Percentiles rank a stretch among this genome's conserved stretches.
Evolutionary conservation across 1,284 basidiomycete genomes (phyloP).

Genomic region (Phlebopus sp.): DNA sequence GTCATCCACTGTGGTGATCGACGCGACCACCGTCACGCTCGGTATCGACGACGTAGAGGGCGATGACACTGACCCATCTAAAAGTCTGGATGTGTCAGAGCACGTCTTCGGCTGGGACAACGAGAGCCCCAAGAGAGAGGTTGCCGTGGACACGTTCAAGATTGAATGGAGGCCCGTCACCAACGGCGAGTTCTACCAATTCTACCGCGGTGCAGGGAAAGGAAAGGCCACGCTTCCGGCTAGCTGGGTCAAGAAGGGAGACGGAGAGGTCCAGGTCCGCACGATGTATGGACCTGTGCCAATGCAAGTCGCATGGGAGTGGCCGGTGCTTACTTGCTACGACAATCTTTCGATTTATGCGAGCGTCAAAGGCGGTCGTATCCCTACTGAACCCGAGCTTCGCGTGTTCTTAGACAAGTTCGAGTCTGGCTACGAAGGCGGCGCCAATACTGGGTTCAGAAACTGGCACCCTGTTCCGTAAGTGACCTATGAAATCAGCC

Average conservation of each 20-base stretch:
- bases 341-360: conserved; percentile 81
- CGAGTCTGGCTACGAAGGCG: conserved; percentile 66
- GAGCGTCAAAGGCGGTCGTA: conserved; percentile 79
- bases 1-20: conserved; percentile 51
- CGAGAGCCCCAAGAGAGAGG: conserved; percentile 71
- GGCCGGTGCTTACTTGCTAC: conserved; percentile 87
- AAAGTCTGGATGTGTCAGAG: conserved; percentile 37
- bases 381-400: conserved; percentile 90
- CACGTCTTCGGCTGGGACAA: conserved; percentile 97
- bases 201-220: conserved; percentile 43
- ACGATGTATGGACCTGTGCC: conserved; percentile 86
- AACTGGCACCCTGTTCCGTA: conserved; percentile 94
- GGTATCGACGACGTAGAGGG: conserved; percentile 86
- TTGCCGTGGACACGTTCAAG: conserved; percentile 60
- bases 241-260: conserved; percentile 58
- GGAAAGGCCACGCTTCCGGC: conserved; percentile 47
- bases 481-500: conserved; percentile 32
- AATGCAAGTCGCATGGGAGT: conserved; percentile 73
- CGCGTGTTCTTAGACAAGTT: conserved; percentile 75
- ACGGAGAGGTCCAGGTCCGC: conserved; percentile 61
- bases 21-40: conserved; percentile 59
- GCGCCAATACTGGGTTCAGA: conserved; percentile 82
- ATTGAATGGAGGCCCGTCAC: conserved; percentile 85
- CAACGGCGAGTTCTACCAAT: conserved; percentile 75
- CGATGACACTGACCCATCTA: conserved; percentile 50